These are phyloP conservation scores for Kwoniella shandongensis DNA, from an alignment of 768 basidiomycete genomes.

Conservation along the genomic window DNA sequence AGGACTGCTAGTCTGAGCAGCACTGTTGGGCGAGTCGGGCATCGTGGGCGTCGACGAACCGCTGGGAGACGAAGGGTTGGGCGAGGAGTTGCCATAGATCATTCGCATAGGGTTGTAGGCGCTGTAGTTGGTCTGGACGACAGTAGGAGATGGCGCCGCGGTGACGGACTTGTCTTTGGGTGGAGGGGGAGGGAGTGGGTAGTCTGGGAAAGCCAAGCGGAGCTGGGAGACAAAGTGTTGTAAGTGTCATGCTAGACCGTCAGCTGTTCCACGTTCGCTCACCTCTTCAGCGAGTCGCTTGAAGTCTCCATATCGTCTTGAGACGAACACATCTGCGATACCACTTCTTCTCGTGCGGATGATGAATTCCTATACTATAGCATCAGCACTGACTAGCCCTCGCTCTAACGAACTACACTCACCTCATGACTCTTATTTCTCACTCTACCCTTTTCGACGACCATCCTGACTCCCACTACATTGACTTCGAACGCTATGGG, in stretches of 20 bases:
- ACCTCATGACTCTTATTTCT: conserved; percentile 86
- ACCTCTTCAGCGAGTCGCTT: conserved; percentile 82
- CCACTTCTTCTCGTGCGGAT: conserved; percentile 77
- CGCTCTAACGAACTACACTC: conserved; percentile 39
- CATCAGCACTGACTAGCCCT: conserved; percentile 11
- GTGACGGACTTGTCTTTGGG: conserved; percentile 73
- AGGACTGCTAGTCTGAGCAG: conserved; percentile 50
- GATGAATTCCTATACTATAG: conserved; percentile 76
- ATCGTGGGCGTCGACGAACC: conserved; percentile 16
- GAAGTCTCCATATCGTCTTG: conserved; percentile 93
- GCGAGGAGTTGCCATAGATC: conserved; percentile 36
- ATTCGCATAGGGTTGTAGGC: conserved; percentile 48
- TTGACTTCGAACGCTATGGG: conserved; percentile 75
- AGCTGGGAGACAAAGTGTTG: conserved; percentile 60
- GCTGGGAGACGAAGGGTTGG: conserved; percentile 9
- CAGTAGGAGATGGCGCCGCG: conserved; percentile 33
- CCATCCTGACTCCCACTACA: conserved; percentile 79
- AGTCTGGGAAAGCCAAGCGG: conserved; percentile 78
- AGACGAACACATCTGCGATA: conserved; percentile 77
- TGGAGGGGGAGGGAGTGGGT: conserved; percentile 77
- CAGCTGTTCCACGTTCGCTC: conserved; percentile 37
- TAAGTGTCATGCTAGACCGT: background rate
- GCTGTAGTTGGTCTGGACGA: conserved; percentile 29
- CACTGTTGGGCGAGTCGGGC: conserved; percentile 20
- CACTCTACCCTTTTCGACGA: conserved; percentile 79